Percentiles rank a stretch among this genome's conserved stretches.
Evolutionary conservation across 192 early-diverging fungal species (phyloP).

Genomic region (Lobosporangium transversale): DNA sequence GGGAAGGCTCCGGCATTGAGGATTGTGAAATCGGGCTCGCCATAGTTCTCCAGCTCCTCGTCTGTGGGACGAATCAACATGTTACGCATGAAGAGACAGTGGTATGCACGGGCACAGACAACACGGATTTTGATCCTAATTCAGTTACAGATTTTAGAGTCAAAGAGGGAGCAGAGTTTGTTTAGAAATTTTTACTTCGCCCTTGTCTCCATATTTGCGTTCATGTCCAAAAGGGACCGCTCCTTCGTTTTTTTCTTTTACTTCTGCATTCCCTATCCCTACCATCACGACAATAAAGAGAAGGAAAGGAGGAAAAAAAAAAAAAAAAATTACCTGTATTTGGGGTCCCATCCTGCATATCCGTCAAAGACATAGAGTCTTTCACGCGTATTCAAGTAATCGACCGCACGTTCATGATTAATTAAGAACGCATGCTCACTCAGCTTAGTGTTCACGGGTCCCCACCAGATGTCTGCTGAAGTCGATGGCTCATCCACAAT

Average conservation of each 20-base stretch:
- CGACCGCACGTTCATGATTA: slow-evolving; percentile 95
- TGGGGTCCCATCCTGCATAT: slow-evolving; percentile 98
- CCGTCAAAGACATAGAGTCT: slow-evolving; percentile 98
- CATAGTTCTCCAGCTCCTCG: slow-evolving; percentile 91
- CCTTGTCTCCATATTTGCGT: too few relatives aligned
- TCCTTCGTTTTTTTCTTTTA: neutral
- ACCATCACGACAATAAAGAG: too few relatives aligned
- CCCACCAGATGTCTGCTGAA: slow-evolving; percentile 95
- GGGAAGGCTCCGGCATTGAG: slow-evolving; percentile 96
- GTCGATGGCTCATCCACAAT: slow-evolving; percentile 92
- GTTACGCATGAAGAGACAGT: slow-evolving; percentile 98
- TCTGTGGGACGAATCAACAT: slow-evolving; percentile 97
- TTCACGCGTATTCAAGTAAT: slow-evolving; percentile 95
- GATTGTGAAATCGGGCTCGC: slow-evolving; percentile 97
- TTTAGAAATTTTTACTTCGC: too few relatives aligned
- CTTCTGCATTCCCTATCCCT: too few relatives aligned
- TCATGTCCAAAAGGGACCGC: neutral
- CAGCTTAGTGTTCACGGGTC: slow-evolving; percentile 96
- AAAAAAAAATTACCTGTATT: slow-evolving; percentile 67
- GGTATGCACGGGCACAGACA: slow-evolving; percentile 95
- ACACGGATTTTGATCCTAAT: slow-evolving; percentile 95
- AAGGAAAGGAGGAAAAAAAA: neutral
- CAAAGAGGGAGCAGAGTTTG: too few relatives aligned
- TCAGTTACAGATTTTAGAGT: slow-evolving; percentile 68
- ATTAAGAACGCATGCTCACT: slow-evolving; percentile 84